These are phyloP conservation scores for Berkeleyomyces rouxiae DNA, from an alignment of 2,329 filamentous ascomycete genomes.

Conservation along the genomic window DNA sequence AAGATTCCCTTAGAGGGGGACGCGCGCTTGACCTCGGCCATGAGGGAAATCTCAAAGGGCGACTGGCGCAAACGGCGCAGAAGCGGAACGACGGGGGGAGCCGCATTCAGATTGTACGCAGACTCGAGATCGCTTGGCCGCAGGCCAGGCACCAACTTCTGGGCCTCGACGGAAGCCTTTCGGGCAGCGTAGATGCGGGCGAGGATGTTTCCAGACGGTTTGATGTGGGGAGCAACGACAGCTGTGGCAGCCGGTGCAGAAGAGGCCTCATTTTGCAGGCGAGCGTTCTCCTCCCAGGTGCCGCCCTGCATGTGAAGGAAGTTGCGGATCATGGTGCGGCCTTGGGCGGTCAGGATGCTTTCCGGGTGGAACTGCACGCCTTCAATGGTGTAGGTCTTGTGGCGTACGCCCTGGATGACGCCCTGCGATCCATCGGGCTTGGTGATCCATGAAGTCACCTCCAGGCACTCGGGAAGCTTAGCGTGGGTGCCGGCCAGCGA, in stretches of 20 bases:
- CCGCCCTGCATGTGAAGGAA: conserved; percentile 78
- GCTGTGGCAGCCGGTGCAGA: conserved; percentile 14
- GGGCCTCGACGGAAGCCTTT: conserved; percentile 55
- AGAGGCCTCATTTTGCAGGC: conserved; percentile 26
- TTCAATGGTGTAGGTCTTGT: conserved; percentile 82
- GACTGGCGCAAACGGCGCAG: conserved; percentile 63
- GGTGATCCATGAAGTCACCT: conserved; percentile 80
- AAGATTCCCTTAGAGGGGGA: conserved; percentile 96
- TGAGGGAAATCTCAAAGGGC: conserved; percentile 74
- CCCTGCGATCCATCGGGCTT: conserved; percentile 61
- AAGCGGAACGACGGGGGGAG: conserved; percentile 71
- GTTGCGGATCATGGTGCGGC: conserved; percentile 79
- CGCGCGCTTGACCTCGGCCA: conserved; percentile 94
- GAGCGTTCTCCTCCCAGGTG: conserved; percentile 73
- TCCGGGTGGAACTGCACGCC: conserved; percentile 97
- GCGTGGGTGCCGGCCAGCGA: conserved; percentile 84
- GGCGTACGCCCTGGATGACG: conserved; percentile 91
- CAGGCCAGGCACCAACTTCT: conserved; percentile 75
- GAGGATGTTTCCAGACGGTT: conserved; percentile 55
- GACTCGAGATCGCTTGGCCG: conserved; percentile 70
- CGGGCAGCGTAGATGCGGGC: conserved; percentile 81
- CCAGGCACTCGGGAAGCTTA: conserved; percentile 69
- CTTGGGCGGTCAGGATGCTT: conserved; percentile 83
- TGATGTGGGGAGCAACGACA: conserved; percentile 29
- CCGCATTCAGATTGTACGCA: conserved; percentile 66